Evolutionary conservation across 1,284 basidiomycete genomes (phyloP), one percentile per base, ranked within the genome.

Genomic region (Volvariella surrecta): DNA sequence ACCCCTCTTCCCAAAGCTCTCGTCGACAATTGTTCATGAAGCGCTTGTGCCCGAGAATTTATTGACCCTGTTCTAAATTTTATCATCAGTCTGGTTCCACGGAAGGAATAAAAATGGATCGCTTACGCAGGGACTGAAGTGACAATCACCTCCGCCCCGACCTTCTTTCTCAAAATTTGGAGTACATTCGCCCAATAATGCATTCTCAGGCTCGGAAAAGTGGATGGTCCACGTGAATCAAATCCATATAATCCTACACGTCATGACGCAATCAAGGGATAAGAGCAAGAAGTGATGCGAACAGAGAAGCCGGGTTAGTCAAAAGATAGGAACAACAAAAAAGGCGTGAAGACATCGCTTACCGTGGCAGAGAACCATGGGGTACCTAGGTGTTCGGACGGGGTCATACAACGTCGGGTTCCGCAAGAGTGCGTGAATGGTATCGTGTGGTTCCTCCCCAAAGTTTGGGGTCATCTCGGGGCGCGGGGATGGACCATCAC

Each of bases 161-260:
- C 71, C 52, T 77, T 87, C 47, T 88, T 76, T 43, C 87, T 75
- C 10, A 99, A 70, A 6, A 96, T 79, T 35, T 79, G 80, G 34
- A 98, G 71, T 3, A 97, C 82, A 46, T 89, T 87, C 0, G 84
- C 82, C 96, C 96, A 99, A 60, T 99, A 99, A 52, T 98, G 93
- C 58, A 93, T 79, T 48, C 91, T 76, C 56, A 94, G 66, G 54
- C 79, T 71, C 13, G 90, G 82, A 61, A 94, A 77, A 44, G 87
- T 60, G 15, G 79, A 70, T 0, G 89, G 78, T 17, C 91, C 79
- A 51, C 89, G 70, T 34, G 91, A 80, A 57, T 95, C 91, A 59
- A 97, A 99, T 4, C 96, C 95, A 56, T 98, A 98, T 1, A 99
- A 69, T 18, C 92, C 92, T 94, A 54, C 24, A 11, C 11, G 6